Conservation (phyloP, 1,139 yeast species). For the Saccharomyces hybrid region DNA sequence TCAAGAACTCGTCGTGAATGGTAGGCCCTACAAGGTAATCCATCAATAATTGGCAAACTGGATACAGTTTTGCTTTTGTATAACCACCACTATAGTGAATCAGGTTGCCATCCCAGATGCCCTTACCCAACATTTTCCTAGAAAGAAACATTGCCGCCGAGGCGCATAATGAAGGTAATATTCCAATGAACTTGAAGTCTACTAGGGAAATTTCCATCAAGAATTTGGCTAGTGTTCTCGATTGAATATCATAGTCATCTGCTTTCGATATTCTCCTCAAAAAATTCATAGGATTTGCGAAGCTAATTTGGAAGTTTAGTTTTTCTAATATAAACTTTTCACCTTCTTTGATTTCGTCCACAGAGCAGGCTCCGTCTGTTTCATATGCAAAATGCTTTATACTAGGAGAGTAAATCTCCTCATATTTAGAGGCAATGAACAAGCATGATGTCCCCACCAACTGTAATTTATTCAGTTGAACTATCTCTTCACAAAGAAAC, state of each 20-base stretch:
- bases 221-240: slow-evolving; percentile 85
- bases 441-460: slow-evolving; percentile 81
- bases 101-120: slow-evolving; percentile 70
- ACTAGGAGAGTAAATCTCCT: slow-evolving; percentile 85
- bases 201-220: slow-evolving; percentile 71
- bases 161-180: slow-evolving; percentile 70
- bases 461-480: slow-evolving; percentile 75
- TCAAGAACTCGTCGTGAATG: slow-evolving; percentile 81
- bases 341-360: slow-evolving; percentile 74
- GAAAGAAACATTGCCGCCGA: slow-evolving; percentile 89
- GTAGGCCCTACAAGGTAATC: slow-evolving; percentile 73
- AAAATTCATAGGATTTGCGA: slow-evolving; percentile 90
- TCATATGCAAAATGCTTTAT: slow-evolving; percentile 78
- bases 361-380: slow-evolving; percentile 65
- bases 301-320: slow-evolving; percentile 67
- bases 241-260: slow-evolving; percentile 83
- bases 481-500: slow-evolving; percentile 68
- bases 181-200: slow-evolving; percentile 70
- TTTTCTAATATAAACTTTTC: slow-evolving; percentile 72
- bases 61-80: slow-evolving; percentile 57
- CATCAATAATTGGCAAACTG: slow-evolving; percentile 61
- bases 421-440: slow-evolving; percentile 88
- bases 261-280: slow-evolving; percentile 86
- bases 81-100: slow-evolving; percentile 90
- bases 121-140: slow-evolving; percentile 61